A percentile compares a stretch with the other conserved stretches of the same genome.
Conservation (phyloP, 2,329 filamentous ascomycete genomes). For the Allantophomopsis lycopodina region DNA sequence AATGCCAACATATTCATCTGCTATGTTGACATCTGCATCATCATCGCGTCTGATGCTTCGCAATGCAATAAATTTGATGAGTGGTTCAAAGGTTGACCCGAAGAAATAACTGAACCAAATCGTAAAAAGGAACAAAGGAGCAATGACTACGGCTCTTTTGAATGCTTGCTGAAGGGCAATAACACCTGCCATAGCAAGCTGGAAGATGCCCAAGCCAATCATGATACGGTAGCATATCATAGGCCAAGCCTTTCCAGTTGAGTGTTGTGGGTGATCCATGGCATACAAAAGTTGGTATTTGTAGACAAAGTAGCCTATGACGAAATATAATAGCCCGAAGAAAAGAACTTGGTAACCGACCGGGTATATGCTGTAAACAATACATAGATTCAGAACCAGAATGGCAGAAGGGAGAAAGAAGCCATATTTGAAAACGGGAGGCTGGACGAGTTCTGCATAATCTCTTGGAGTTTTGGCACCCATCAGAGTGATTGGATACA, state of each 20-base stretch:
- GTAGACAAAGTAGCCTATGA: slow-evolving; percentile 77
- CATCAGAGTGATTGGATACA: slow-evolving; percentile 72
- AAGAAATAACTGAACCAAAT: slow-evolving; percentile 86
- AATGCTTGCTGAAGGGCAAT: slow-evolving; percentile 65
- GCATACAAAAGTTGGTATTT: slow-evolving; percentile 97
- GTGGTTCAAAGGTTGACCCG: slow-evolving; percentile 65
- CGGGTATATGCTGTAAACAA: slow-evolving; percentile 82
- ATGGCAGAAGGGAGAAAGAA: slow-evolving; percentile 91
- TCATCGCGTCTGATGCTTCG: slow-evolving; percentile 62
- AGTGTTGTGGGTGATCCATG: slow-evolving; percentile 94
- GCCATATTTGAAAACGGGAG: slow-evolving; percentile 85
- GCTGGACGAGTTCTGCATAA: slow-evolving; percentile 66
- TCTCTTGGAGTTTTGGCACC: slow-evolving; percentile 81
- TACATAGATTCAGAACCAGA: slow-evolving; percentile 85
- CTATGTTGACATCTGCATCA: slow-evolving; percentile 27
- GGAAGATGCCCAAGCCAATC: slow-evolving; percentile 75
- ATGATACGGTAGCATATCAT: slow-evolving; percentile 93
- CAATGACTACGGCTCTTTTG: slow-evolving; percentile 55
- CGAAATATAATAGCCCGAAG: slow-evolving; percentile 72
- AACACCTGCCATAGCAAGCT: slow-evolving; percentile 80
- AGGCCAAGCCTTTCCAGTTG: slow-evolving; percentile 85
- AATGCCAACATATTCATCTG: slow-evolving; percentile 23
- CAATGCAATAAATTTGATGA: slow-evolving; percentile 87
- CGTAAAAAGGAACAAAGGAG: slow-evolving; percentile 66
- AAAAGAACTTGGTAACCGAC: slow-evolving; percentile 70